Evolutionary conservation across 352 stramenopile genomes (phyloP), one percentile per base, ranked within the genome.

Genomic region (Phytophthora colocasiae): DNA sequence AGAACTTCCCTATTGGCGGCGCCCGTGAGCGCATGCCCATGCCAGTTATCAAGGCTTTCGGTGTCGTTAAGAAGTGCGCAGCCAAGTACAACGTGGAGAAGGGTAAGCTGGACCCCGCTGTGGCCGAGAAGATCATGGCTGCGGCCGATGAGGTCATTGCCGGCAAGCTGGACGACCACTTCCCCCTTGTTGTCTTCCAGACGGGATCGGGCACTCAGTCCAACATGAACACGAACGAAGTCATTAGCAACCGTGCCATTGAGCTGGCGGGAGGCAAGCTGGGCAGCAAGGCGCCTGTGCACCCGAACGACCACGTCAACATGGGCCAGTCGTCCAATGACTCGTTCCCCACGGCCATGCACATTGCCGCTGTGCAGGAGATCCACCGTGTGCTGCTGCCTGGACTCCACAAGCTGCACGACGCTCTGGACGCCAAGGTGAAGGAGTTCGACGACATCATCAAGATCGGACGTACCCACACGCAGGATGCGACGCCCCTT

Each of bases 251-350:
- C 68, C 83, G 83, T 36, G 79, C 80, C 40, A 91, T 89, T 62
- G 83, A 91, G 52, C 52, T 80, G 47, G 63, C 58, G 0, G 83
- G 83, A 40, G 78, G 78, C 14, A 45, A 71, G 44, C 53, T 89
- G 46, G 83, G 83, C 51, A 83, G 65, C 49, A 91, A 91, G 75
- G 64, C 59, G 40, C 81, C 83, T 10, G 80, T 91, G 66, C 96
- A 99, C 80, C 95, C 97, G 19, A 99, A 99, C 78, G 97, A 99
- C 81, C 92, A 99, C 67, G 93, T 98, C 22, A 99, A 99, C 79
- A 98, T 98, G 89, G 95, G 95, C 54, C 97, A 99, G 74, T 98
- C 88, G 40, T 96, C 80, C 26, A 99, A 99, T 73, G 97, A 99
- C 81, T 98, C 92, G 47, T 99, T 98, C 71, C 97, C 97, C 0